Evolutionary conservation across 2,329 filamentous ascomycete species (phyloP), one percentile per base, ranked within the genome.

Genomic region (Lecanicillium sp.): DNA sequence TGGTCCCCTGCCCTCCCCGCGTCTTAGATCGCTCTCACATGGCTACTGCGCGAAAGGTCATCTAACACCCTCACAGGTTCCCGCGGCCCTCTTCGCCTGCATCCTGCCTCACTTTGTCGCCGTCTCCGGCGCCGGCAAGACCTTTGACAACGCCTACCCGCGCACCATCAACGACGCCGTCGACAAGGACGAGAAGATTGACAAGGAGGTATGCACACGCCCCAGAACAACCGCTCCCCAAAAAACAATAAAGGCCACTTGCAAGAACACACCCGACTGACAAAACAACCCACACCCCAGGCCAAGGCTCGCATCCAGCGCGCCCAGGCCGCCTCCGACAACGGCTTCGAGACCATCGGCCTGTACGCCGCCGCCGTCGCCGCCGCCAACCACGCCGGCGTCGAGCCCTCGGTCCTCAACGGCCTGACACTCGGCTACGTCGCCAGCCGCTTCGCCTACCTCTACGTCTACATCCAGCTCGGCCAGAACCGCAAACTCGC

Each of bases 221-320:
- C 23, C 24, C 47, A 29, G 36, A 5, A n/a, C n/a, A n/a, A n/a
- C n/a, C n/a, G n/a, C n/a, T n/a, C n/a, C n/a, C n/a, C n/a, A n/a
- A n/a, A n/a, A n/a, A n/a, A n/a, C n/a, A n/a, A n/a, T n/a, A n/a
- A n/a, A n/a, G n/a, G n/a, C n/a, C n/a, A n/a, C n/a, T n/a, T n/a
- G n/a, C n/a, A n/a, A n/a, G n/a, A n/a, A n/a, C n/a, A n/a, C n/a
- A n/a, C n/a, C n/a, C n/a, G n/a, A n/a, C n/a, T n/a, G n/a, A 38
- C 12, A 36, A 32, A 24, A 40, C 21, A 29, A 2, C 23, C 32
- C 23, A 12, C n/a, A 17, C 19, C 15, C 3, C 52, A 78, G 60
- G 70, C 67, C 21, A 77, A 83, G 58, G 80, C 79, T 58, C 70
- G 70, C 45, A 67, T 75, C 24, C 60, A 80, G 35, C 72, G 77